Evolutionary conservation across 768 basidiomycete genomes (phyloP), one percentile per base, ranked within the genome.

Genomic region (Nidularia sp.): DNA sequence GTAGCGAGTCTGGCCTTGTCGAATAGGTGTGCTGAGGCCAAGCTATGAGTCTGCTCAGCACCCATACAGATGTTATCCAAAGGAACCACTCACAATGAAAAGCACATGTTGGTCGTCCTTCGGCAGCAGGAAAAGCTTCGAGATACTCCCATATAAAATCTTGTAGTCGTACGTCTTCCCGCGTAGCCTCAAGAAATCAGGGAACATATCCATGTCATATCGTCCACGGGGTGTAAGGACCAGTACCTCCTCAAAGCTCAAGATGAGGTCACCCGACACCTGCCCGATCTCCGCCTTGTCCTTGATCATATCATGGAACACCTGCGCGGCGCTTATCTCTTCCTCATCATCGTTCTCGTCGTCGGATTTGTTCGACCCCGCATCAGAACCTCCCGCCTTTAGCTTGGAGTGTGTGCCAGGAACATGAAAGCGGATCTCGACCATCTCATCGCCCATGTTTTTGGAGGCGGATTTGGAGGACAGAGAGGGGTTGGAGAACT

Each of bases 91-190:
- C 62, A 95, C 93, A 54, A 99, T 95, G 64, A 99, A 93, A 50
- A 97, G 77, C 34, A 97, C 88, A 63, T 98, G 96, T 49, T 90
- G 84, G 58, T 98, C 97, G 62, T 99, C 97, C 65, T 97, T 96
- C 12, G 97, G 97, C 4, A 99, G 76, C 22, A 98, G 76, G 78
- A 98, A 99, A 6, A 98, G 72, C 53, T 83, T 80, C 22, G 90
- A 85, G 59, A 99, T 92, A 56, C 88, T 89, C 35, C 81, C 78
- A 70, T 95, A 97, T 22, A 91, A 77, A 53, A 99, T 92, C 71
- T 98, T 94, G 79, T 99, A 99, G 69, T 99, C 97, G 70, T 98
- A 98, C 1, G 95, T 98, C 72, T 98, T 97, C 49, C 97, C 97
- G n/a, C 94, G 88, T 33, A 98, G 72, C 42, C 97, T 86, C 63